Evolutionary conservation across 2,329 filamentous ascomycete genomes (phyloP), one percentile per base, ranked within the genome.

Genomic region (Acephala macrosclerotiorum): DNA sequence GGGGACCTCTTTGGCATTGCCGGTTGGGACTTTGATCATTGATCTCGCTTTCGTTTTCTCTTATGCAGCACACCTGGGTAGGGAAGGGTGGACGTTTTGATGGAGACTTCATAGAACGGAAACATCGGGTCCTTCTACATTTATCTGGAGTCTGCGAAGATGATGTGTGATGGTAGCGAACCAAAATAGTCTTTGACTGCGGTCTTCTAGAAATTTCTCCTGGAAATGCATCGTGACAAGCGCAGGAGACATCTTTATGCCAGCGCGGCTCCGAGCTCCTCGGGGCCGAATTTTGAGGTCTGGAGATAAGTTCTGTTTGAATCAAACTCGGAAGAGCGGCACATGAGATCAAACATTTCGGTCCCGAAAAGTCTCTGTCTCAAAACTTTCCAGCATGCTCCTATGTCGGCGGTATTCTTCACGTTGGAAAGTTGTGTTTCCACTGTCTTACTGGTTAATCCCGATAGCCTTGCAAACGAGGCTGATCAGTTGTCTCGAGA

Each of bases 1-100:
- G 36, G 58, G 45, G 26, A 14, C 33, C 45, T 57, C 49, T 60
- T 45, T 26, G 53, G 55, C 55, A 63, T 67, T 61, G 45, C 42
- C 29, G 38, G 45, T 29, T 57, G 36, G 47, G 36, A 35, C 22
- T 38, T 22, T 40, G 58, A 25, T 53, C 26, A 33, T 57, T 35
- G 51, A n/a, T 25, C 29, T 57, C 38, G 35, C 56, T 63, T 40
- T 22, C 18, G 35, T 61, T 62, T 57, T 53, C 47, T 51, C 55
- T 61, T 9, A 18, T 40, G 40, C 49, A 65, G 64, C 49, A 33
- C 29, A 33, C 29, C 29, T 33, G 29, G 61, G 67, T 65, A 60
- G 53, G 58, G 40, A 25, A 57, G 68, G 64, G 56, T 40, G 66
- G 56, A 56, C 67, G 45, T 68, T 67, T 70, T 70, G 63, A 67